These are phyloP conservation scores for Diaporthe sp. DNA, from an alignment of 2,329 filamentous ascomycete genomes.

Conservation along the genomic window DNA sequence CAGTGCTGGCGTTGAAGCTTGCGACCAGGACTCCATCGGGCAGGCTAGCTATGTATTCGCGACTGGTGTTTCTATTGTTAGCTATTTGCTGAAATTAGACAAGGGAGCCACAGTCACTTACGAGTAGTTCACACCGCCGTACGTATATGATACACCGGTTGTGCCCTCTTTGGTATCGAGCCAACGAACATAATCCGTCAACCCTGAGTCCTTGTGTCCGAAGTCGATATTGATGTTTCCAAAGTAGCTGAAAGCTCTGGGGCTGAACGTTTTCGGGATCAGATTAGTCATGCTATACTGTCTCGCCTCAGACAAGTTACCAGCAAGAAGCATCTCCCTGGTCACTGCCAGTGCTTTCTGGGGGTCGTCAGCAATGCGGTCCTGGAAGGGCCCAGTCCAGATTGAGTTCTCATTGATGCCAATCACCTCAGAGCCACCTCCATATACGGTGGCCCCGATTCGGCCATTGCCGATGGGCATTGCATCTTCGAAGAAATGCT, in stretches of 20 bases:
- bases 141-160: background rate
- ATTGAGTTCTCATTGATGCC: slow-evolving; percentile 30
- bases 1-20: slow-evolving; percentile 8
- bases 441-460: slow-evolving; percentile 6
- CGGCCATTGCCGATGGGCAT: slow-evolving; percentile 23
- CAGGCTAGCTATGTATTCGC: background rate
- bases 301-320: background rate
- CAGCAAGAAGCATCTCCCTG: background rate
- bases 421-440: background rate
- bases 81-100: background rate
- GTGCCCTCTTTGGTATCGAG: slow-evolving; percentile 18
- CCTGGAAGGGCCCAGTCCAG: slow-evolving; percentile 18
- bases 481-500: slow-evolving; percentile 3
- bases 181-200: slow-evolving; percentile 5
- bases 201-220: background rate
- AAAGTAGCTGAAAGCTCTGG: slow-evolving; percentile 6
- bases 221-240: slow-evolving; percentile 8
- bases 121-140: background rate
- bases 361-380: slow-evolving; percentile 1
- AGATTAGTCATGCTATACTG: slow-evolving; percentile 7
- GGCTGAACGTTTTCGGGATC: background rate
- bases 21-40: slow-evolving; percentile 8
- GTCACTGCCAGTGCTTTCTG: background rate
- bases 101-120: background rate
- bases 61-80: background rate